Evolutionary conservation across 805 yeast genomes (phyloP).

Genomic region (Cyberlindnera japonica): DNA sequence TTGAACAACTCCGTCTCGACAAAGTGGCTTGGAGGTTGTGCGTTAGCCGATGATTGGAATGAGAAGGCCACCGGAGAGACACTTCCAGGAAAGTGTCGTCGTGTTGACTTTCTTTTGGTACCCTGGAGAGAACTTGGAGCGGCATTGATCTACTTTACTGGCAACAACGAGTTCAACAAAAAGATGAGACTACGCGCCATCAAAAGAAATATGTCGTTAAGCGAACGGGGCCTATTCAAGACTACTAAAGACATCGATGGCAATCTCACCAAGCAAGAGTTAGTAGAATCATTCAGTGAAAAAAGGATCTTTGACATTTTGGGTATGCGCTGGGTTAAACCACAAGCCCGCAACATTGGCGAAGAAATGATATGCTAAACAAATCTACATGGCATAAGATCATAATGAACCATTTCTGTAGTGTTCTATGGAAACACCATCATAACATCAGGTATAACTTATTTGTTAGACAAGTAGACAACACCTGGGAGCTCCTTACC

Average conservation of each 20-base stretch:
- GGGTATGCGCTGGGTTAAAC: conserved; percentile 34
- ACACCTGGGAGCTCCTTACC: conserved; percentile 99
- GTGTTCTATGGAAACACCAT: not conserved
- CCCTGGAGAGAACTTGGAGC: conserved; percentile 46
- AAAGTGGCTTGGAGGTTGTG: conserved; percentile 37
- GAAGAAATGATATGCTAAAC: conserved; percentile 5
- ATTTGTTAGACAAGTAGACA: conserved; percentile 79
- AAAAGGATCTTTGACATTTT: conserved; percentile 41
- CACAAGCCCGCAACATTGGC: conserved; percentile 29
- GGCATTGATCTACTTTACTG: conserved; percentile 49
- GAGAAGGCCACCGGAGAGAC: conserved; percentile 30
- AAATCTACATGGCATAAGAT: too few relatives aligned
- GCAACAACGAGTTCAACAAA: conserved; percentile 50
- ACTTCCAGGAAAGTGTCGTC: conserved; percentile 38
- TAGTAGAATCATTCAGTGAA: conserved; percentile 44
- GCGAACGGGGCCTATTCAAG: conserved; percentile 41
- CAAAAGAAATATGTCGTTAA: conserved; percentile 36
- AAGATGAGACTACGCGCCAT: conserved; percentile 40
- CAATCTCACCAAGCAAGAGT: conserved; percentile 7
- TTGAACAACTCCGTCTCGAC: conserved; percentile 13
- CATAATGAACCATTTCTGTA: not conserved
- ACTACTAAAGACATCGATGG: conserved; percentile 12
- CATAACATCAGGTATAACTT: conserved; percentile 12
- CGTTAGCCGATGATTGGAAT: conserved; percentile 25
- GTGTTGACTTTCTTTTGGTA: conserved; percentile 49